phyloP scores from a whole-genome alignment of 805 yeast species.

The Wickerhamomyces rabaulensis region DNA sequence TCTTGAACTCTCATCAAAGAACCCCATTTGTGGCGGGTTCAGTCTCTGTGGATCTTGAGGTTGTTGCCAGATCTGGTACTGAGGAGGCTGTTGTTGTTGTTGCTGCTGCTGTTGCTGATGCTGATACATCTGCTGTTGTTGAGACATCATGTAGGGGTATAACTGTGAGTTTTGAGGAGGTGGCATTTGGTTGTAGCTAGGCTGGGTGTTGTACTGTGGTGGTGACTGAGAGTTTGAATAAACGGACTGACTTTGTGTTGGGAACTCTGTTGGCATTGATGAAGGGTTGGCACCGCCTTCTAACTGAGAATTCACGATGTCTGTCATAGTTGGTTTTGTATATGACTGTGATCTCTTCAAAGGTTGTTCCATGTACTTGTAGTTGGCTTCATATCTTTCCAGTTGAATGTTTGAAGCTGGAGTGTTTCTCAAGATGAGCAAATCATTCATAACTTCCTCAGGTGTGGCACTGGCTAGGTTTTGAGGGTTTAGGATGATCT shows the following conservation, averaged over 20 bases:
- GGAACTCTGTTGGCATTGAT: constrained; percentile 4
- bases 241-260: background rate
- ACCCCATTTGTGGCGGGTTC: background rate
- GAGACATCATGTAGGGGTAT: background rate
- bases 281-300: constrained; percentile 13
- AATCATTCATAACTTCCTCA: constrained; percentile 16
- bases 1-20: background rate
- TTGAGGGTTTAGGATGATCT: background rate
- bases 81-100: background rate
- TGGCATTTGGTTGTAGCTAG: background rate
- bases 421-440: constrained; percentile 6
- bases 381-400: constrained; percentile 17
- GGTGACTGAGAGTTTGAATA: background rate
- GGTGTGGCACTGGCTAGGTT: constrained; percentile 9
- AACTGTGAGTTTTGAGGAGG: background rate
- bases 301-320: constrained; percentile 21
- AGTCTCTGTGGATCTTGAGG: background rate
- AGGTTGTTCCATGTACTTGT: constrained; percentile 17
- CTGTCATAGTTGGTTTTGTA: constrained; percentile 24
- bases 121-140: background rate
- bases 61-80: background rate
- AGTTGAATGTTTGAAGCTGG: constrained; percentile 7
- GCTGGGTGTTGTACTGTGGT: background rate
- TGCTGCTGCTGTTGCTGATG: background rate
- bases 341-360: constrained; percentile 4